Evolutionary conservation across 2,329 filamentous ascomycete species (phyloP), one percentile per base, ranked within the genome.

Genomic region (Tolypocladium pustulatum): DNA sequence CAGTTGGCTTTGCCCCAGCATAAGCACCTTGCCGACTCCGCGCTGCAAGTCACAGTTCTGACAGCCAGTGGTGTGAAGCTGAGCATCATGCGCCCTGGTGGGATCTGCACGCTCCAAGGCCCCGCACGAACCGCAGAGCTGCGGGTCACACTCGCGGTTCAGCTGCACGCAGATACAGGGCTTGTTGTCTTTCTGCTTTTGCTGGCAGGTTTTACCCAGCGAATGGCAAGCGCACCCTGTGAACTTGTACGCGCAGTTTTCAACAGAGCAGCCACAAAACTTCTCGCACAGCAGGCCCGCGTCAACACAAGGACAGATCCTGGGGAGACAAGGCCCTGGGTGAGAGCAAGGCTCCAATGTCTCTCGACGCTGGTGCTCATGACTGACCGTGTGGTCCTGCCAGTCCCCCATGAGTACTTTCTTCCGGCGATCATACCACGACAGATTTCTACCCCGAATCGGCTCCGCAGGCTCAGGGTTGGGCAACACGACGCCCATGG

Each of bases 61-160:
- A 67, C 90, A 95, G 5, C 82, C 83, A 0, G 76, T 79, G 2
- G 77, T 69, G 61, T 83, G 77, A 5, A 88, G 69, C 1, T 73
- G 71, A 15, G 85, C 79, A 54, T 87, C 75, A 56, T 86, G 78
- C 7, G 81, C 80, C 64, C 89, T 87, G n/a, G 77, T 72, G 0
- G 87, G 88, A 66, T 92, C 84, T 3, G 89, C 81, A 2, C 88
- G 80, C 60, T 89, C 83, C 13, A 76, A 68, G 0, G 86, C 88
- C 34, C 89, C 89, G 64, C 90, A 94, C 10, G 76, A 78, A 20
- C 79, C 79, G 66, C 90, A 95, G 15, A 93, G 76, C 60, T 88
- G 84, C 2, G 89, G 85, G 65, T 94, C 90, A 67, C 90, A 95
- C 72, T 95, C 90, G 43, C 90, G 82, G 64, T 89, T 88, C 57